Evolutionary conservation across 2,329 filamentous ascomycete genomes (phyloP).

Genomic region (Cladophialophora immunda): DNA sequence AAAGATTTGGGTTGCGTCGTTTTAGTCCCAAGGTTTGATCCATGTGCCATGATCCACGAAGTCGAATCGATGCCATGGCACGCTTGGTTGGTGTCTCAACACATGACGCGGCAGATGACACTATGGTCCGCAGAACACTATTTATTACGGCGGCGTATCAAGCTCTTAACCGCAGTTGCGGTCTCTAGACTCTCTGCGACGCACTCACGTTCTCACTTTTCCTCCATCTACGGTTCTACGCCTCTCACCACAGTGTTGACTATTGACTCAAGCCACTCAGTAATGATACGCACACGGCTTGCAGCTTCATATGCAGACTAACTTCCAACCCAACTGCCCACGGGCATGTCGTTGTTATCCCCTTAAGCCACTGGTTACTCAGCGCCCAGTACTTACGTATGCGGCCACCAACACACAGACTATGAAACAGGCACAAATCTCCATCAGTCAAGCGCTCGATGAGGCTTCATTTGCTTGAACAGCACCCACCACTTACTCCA

Average conservation of each 20-base stretch:
- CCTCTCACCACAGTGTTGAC: background rate
- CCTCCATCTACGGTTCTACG: background rate
- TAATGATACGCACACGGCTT: background rate
- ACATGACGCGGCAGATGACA: background rate
- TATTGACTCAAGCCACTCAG: background rate
- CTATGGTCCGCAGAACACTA: background rate
- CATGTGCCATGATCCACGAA: background rate
- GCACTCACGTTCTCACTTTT: too few relatives aligned
- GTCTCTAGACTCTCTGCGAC: too few relatives aligned
- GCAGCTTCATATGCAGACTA: background rate
- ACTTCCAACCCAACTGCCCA: background rate
- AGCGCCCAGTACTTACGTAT: conserved; percentile 21
- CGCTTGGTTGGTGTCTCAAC: background rate
- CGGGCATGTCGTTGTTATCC: conserved; percentile 5
- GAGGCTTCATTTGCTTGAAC: conserved; percentile 19
- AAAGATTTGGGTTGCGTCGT: background rate
- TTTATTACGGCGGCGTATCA: background rate
- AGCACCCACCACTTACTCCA: conserved; percentile 2
- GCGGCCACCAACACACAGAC: background rate
- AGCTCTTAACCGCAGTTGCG: background rate
- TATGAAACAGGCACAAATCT: conserved; percentile 5
- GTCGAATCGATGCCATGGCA: background rate
- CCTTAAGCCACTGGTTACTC: conserved; percentile 15
- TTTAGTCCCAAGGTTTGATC: background rate
- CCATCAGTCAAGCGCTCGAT: conserved; percentile 12